phyloP scores from a whole-genome alignment of 495 filamentous ascomycete species.

The Bryoglossum gracile region DNA sequence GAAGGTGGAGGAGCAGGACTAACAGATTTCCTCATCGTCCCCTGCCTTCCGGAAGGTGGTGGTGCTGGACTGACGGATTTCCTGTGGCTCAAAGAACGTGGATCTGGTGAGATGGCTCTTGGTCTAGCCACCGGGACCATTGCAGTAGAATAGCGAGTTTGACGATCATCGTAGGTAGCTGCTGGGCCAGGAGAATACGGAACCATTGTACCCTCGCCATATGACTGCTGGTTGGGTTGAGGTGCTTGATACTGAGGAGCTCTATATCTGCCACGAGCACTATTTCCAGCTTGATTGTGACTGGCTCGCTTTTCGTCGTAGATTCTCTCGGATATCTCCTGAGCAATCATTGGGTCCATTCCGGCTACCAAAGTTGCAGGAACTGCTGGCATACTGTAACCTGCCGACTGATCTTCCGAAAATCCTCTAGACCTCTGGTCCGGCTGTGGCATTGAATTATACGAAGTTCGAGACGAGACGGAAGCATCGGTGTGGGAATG shows the following conservation, averaged over 20 bases:
- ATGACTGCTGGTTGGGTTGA: slow-evolving; percentile 7
- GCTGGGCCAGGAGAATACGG: slow-evolving; percentile 14
- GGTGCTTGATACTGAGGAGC: slow-evolving; percentile 19
- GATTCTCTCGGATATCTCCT: slow-evolving; percentile 48
- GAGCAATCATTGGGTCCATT: slow-evolving; percentile 51
- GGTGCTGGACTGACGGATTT: slow-evolving; percentile 77
- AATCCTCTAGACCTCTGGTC: slow-evolving; percentile 8
- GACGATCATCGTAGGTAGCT: slow-evolving; percentile 20
- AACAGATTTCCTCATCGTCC: slow-evolving; percentile 68
- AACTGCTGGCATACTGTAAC: slow-evolving; percentile 35
- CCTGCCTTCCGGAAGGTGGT: slow-evolving; percentile 39
- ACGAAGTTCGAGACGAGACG: slow-evolving; percentile 18
- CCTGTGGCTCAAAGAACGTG: slow-evolving; percentile 52
- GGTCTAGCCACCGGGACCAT: slow-evolving; percentile 27
- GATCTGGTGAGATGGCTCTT: slow-evolving; percentile 54
- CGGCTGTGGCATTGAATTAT: slow-evolving; percentile 15
- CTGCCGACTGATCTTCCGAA: slow-evolving; percentile 6
- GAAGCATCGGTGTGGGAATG: slow-evolving; percentile 1
- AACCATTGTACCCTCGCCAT: slow-evolving; percentile 13
- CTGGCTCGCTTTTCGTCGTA: slow-evolving; percentile 36
- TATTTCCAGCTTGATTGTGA: slow-evolving; percentile 7
- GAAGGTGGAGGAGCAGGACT: slow-evolving; percentile 60
- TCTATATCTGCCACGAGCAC: slow-evolving; percentile 14
- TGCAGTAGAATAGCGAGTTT: slow-evolving; percentile 16
- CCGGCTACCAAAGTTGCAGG: slow-evolving; percentile 65